phyloP scores from a whole-genome alignment of 2,329 filamentous ascomycete species.

The Periconia sp. region DNA sequence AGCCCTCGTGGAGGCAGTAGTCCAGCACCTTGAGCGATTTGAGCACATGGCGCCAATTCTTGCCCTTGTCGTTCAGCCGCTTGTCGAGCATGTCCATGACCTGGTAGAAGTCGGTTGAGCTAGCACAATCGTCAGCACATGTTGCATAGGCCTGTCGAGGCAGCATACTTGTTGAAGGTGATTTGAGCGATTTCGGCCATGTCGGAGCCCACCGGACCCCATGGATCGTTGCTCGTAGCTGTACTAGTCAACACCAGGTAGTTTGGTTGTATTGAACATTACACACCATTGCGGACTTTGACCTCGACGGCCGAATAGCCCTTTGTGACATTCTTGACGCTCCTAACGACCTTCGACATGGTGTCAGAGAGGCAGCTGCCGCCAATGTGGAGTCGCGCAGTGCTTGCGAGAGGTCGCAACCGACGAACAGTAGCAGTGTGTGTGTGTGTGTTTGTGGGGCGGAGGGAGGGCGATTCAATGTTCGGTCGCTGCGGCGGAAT shows the following conservation, averaged over 20 bases:
- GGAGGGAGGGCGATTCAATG: constrained; percentile 4
- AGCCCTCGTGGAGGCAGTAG: constrained; percentile 97
- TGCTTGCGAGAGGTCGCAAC: neutral
- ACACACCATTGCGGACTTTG: constrained; percentile 69
- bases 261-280: constrained; percentile 4
- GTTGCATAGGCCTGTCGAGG: constrained; percentile 1
- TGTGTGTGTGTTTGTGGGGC: constrained; percentile 1
- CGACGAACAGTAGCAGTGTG: constrained; percentile 2
- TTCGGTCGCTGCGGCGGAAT: constrained; percentile 15
- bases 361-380: constrained; percentile 32
- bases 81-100: constrained; percentile 99
- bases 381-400: constrained; percentile 10
- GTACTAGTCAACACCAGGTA: constrained; percentile 34
- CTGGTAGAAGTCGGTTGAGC: constrained; percentile 96
- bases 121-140: constrained; percentile 49
- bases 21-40: constrained; percentile 98
- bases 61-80: constrained; percentile 97
- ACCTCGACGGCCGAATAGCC: constrained; percentile 96
- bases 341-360: constrained; percentile 98
- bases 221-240: constrained; percentile 99
- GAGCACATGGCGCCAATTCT: constrained; percentile 98
- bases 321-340: constrained; percentile 99
- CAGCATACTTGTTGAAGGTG: constrained; percentile 91
- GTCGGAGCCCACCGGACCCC: constrained; percentile 96
- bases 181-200: constrained; percentile 99